Evolutionary conservation across 352 stramenopile genomes (phyloP).

Genomic region (Saprolegnia parasitica): DNA sequence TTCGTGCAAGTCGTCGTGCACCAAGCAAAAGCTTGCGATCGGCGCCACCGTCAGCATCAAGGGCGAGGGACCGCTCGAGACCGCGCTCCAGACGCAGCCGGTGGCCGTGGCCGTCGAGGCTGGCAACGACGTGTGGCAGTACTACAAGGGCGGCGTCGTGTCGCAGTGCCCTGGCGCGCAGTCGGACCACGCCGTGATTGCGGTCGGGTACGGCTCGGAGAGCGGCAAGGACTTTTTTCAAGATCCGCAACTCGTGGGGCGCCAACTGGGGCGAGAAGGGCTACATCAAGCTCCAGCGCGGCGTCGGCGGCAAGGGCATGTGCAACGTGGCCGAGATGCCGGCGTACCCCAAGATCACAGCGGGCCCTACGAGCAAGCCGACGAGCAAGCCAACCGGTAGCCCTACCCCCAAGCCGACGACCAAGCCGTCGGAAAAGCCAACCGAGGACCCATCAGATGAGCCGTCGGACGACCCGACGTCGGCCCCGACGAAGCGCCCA

Average conservation of each 20-base stretch:
- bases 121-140: constrained; percentile 93
- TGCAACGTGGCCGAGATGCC: constrained; percentile 6
- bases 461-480: too few species aligned
- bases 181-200: constrained; percentile 96
- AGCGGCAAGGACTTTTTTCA: constrained; percentile 72
- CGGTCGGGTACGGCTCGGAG: constrained; percentile 90
- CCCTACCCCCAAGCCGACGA: too few species aligned
- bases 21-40: constrained; percentile 30
- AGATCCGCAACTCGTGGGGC: constrained; percentile 98
- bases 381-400: too few species aligned
- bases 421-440: too few species aligned
- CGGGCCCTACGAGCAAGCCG: constrained; percentile 22
- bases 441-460: too few species aligned
- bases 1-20: constrained; percentile 40
- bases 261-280: constrained; percentile 90
- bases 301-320: constrained; percentile 46
- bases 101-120: constrained; percentile 93
- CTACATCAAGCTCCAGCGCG: constrained; percentile 90
- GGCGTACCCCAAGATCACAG: neutral
- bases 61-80: constrained; percentile 67
- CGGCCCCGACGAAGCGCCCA: too few species aligned
- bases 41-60: constrained; percentile 44
- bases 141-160: constrained; percentile 93
- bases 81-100: constrained; percentile 88
- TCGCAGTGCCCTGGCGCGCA: constrained; percentile 57